Base-by-base conservation (phyloP, 1,284 basidiomycete genomes). In the Crucibulum cyathiforme region DNA sequence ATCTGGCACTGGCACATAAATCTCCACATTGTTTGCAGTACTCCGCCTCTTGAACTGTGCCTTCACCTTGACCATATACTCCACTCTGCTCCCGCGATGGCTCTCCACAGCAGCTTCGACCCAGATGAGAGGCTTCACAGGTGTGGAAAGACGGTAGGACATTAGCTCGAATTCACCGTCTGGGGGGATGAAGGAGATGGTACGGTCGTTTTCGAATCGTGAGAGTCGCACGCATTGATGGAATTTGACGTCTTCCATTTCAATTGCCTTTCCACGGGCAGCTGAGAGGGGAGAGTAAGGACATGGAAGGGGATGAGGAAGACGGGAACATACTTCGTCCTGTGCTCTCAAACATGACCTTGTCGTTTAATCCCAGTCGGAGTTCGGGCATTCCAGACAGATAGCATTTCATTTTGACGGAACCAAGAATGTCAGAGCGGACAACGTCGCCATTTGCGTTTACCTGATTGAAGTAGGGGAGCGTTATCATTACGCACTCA, bases 191-290 rank as follows among this genome's bases (percentile, higher is more conserved):
- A 99, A 99, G 34, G 93, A 95, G 75, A 99, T 99, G 1, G 97
- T 99, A 59, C 98, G 90, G 80, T 99, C 98, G 77, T 98, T 98
- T 72, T 99, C 98, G 74, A 99, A 99, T 13, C 97, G 89, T 7
- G 96, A 94, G n/a, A 99, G 85, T n/a, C 98, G 93, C 13, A 99
- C 98, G 73, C 98, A 99, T 83, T 99, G 98, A 75, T 99, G 98
- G 81, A 99, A 99, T 76, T 98, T 98, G 80, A 98, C 95, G 73
- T 99, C 98, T 77, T 99, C 98, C 94, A 99, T 98, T 79, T 99
- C 98, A 71, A 99, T 98, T 4, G 96, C 91, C 77, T 99, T 99
- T 7, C 98, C 98, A 19, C 97, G 88, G 2, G 97, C 92, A 35
- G 96, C 95, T 95, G 71, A 36, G 47, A 37, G 41, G 51, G 17